Percentiles rank a stretch among this genome's conserved stretches.
Conservation (phyloP, 345 rosid genomes). For the Heritiera littoralis region DNA sequence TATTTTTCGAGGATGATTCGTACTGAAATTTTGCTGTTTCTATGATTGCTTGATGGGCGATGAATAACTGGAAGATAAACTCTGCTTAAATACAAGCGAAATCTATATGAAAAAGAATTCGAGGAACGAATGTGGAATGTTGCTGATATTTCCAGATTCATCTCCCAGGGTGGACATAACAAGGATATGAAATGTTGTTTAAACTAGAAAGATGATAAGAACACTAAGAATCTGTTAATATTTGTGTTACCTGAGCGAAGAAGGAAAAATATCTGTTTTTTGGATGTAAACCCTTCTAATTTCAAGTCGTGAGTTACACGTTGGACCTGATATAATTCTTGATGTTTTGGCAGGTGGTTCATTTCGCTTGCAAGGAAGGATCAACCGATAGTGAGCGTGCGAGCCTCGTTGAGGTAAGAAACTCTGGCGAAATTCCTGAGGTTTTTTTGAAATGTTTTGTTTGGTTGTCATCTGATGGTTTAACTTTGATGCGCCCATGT, state of each 20-base stretch:
- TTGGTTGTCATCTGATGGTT: neutral
- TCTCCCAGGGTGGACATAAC: neutral
- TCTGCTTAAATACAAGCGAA: neutral
- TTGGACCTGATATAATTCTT: neutral
- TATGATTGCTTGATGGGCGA: neutral
- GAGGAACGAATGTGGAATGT: neutral
- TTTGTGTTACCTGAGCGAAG: neutral
- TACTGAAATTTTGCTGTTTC: neutral
- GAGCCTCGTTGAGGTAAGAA: slow-evolving; percentile 63
- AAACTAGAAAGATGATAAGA: neutral
- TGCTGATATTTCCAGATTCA: neutral
- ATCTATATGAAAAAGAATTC: neutral
- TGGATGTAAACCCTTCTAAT: too few relatives aligned
- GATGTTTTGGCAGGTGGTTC: slow-evolving; percentile 61
- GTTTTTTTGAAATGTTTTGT: neutral
- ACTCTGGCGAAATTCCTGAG: too few relatives aligned
- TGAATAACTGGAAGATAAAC: neutral
- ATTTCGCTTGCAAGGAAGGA: slow-evolving; percentile 65
- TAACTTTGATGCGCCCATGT: neutral
- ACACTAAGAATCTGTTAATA: neutral
- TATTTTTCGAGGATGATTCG: neutral
- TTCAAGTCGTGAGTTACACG: neutral
- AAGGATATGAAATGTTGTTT: neutral
- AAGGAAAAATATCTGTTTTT: neutral
- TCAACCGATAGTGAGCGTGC: slow-evolving; percentile 55